Evolutionary conservation across 2,329 filamentous ascomycete species (phyloP).

Genomic region (Incumbomyces lentus): DNA sequence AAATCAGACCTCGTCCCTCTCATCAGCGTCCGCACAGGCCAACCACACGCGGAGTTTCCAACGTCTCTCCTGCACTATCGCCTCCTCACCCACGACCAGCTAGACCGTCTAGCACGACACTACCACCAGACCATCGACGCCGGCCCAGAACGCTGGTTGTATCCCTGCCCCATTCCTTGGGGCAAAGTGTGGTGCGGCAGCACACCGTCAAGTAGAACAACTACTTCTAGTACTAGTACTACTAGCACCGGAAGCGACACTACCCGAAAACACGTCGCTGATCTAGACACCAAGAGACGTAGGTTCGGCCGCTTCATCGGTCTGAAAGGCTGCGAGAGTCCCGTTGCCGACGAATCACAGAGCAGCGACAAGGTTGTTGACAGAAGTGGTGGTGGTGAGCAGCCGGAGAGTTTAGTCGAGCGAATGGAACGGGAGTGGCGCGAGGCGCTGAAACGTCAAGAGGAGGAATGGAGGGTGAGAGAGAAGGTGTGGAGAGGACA

Average conservation of each 20-base stretch:
- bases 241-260: neutral
- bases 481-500: constrained; percentile 19
- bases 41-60: constrained; percentile 31
- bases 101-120: constrained; percentile 32
- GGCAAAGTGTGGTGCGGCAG: constrained; percentile 3
- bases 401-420: constrained; percentile 18
- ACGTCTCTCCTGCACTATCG: constrained; percentile 29
- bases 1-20: constrained; percentile 26
- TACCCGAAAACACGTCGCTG: constrained; percentile 13
- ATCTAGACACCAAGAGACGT: constrained; percentile 29
- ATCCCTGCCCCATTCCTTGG: constrained; percentile 24
- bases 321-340: constrained; percentile 28
- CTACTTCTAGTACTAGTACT: too few relatives aligned
- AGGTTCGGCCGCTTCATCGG: constrained; percentile 37
- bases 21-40: constrained; percentile 28
- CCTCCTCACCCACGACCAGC: constrained; percentile 30
- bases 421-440: constrained; percentile 25
- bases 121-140: constrained; percentile 35
- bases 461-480: constrained; percentile 19
- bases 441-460: constrained; percentile 21
- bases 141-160: constrained; percentile 23
- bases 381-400: too few relatives aligned
- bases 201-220: neutral
- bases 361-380: too few relatives aligned
- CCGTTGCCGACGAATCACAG: constrained; percentile 10